Conservation (phyloP, 2,329 filamentous ascomycete genomes). For the Fusarium haematococcum region DNA sequence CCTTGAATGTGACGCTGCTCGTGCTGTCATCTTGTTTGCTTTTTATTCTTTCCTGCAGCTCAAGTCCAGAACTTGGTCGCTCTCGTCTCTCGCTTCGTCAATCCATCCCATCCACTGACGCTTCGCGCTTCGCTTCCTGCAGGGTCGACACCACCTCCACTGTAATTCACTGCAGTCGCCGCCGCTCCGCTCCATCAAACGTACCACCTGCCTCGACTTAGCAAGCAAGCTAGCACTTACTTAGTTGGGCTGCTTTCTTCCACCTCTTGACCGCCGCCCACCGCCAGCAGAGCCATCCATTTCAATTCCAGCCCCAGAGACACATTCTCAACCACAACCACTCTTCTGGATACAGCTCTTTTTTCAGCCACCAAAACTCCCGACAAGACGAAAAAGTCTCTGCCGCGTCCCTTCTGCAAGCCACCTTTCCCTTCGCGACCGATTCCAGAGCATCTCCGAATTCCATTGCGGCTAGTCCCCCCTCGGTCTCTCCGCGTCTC, state of each 20-base stretch:
- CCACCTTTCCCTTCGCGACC: constrained; percentile 23
- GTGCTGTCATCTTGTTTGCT: constrained; percentile 17
- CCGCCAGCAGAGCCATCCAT: background rate
- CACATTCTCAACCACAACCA: constrained; percentile 17
- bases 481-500: constrained; percentile 35
- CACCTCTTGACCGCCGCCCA: constrained; percentile 29
- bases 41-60: constrained; percentile 13
- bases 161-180: constrained; percentile 3
- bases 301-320: constrained; percentile 14
- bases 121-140: background rate
- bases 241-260: background rate
- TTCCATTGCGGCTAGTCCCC: constrained; percentile 28
- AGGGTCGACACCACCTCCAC: constrained; percentile 20
- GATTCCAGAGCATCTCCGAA: constrained; percentile 7
- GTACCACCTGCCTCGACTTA: constrained; percentile 20
- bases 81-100: constrained; percentile 8
- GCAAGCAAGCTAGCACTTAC: constrained; percentile 26
- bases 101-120: constrained; percentile 18
- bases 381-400: constrained; percentile 4
- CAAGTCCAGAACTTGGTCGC: constrained; percentile 3
- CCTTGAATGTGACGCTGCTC: constrained; percentile 30
- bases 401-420: constrained; percentile 5
- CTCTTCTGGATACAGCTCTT: constrained; percentile 8
- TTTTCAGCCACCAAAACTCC: constrained; percentile 20
- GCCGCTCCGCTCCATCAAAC: constrained; percentile 3